Evolutionary conservation across 2,329 filamentous ascomycete genomes (phyloP).

Genomic region (Verticillium tricorpus): DNA sequence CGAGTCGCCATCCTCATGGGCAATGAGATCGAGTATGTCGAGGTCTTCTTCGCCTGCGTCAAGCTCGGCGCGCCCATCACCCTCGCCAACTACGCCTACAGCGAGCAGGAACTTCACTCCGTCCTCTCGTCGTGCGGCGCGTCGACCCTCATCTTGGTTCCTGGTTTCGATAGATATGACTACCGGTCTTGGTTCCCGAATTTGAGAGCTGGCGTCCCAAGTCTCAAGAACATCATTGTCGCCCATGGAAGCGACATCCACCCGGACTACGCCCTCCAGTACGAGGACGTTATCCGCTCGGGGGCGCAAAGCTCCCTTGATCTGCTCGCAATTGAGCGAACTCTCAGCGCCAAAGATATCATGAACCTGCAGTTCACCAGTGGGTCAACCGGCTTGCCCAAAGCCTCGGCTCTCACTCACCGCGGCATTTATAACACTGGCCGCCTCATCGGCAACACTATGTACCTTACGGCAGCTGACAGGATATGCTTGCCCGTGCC

Average conservation of each 20-base stretch:
- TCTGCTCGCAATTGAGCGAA: neutral
- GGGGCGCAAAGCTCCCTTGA: neutral
- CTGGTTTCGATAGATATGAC: neutral
- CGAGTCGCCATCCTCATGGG: constrained; percentile 1
- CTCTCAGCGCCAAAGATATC: neutral
- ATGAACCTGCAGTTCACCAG: constrained; percentile 67
- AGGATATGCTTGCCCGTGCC: constrained; percentile 76
- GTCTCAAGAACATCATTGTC: neutral
- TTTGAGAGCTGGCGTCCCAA: neutral
- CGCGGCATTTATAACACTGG: constrained; percentile 60
- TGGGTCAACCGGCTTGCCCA: constrained; percentile 67
- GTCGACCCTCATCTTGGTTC: neutral
- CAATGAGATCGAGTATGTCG: constrained; percentile 1
- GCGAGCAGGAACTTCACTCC: neutral
- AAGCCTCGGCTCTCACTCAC: constrained; percentile 69
- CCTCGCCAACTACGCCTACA: constrained; percentile 1
- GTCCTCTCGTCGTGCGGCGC: neutral
- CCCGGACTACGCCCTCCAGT: neutral
- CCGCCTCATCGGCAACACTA: constrained; percentile 67
- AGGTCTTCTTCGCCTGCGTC: constrained; percentile 1
- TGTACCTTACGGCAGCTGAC: constrained; percentile 63
- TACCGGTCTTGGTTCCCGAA: neutral
- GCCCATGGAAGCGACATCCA: neutral
- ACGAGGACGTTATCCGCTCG: neutral
- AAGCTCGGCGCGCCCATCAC: neutral